Conservation (phyloP, 2,329 filamentous ascomycete species). For the Penicillium freii region DNA sequence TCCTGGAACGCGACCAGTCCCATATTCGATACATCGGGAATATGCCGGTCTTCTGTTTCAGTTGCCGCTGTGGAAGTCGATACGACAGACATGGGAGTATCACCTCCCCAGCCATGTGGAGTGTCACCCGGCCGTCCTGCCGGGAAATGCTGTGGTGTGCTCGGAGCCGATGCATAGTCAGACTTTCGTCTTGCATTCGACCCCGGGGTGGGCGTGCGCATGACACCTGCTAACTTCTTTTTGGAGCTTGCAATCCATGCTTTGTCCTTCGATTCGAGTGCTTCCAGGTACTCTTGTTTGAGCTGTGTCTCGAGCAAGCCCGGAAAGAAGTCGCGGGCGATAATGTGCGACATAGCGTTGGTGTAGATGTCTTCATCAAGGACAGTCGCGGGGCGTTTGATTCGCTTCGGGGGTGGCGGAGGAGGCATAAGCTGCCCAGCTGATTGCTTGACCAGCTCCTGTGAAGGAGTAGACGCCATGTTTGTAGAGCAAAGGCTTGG, state of each 20-base stretch:
- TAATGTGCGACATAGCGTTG: slow-evolving; percentile 85
- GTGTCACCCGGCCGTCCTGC: slow-evolving; percentile 25
- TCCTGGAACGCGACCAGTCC: slow-evolving; percentile 82
- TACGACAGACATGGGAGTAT: slow-evolving; percentile 67
- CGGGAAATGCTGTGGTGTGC: slow-evolving; percentile 57
- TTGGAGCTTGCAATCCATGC: slow-evolving; percentile 84
- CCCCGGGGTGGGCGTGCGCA: slow-evolving; percentile 76
- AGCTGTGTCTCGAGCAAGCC: slow-evolving; percentile 81
- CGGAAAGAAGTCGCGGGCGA: slow-evolving; percentile 94
- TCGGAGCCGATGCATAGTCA: slow-evolving; percentile 23
- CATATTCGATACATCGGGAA: slow-evolving; percentile 68
- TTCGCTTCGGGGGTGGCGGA: slow-evolving; percentile 78
- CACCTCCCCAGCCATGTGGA: slow-evolving; percentile 59
- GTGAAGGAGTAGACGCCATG: slow-evolving; percentile 30
- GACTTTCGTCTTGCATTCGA: slow-evolving; percentile 19
- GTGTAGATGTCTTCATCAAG: slow-evolving; percentile 95
- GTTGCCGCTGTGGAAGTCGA: slow-evolving; percentile 38
- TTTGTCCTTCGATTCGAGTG: slow-evolving; percentile 78
- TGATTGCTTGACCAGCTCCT: slow-evolving; percentile 38
- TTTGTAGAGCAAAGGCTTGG: slow-evolving; percentile 4
- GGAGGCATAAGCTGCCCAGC: slow-evolving; percentile 75
- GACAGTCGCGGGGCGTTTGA: slow-evolving; percentile 83
- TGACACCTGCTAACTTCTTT: slow-evolving; percentile 68
- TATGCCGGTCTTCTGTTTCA: slow-evolving; percentile 43
- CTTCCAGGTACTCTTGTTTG: slow-evolving; percentile 89